These are phyloP conservation scores for Heterobasidion annosum DNA, from an alignment of 1,284 basidiomycete species.

Conservation along the genomic window DNA sequence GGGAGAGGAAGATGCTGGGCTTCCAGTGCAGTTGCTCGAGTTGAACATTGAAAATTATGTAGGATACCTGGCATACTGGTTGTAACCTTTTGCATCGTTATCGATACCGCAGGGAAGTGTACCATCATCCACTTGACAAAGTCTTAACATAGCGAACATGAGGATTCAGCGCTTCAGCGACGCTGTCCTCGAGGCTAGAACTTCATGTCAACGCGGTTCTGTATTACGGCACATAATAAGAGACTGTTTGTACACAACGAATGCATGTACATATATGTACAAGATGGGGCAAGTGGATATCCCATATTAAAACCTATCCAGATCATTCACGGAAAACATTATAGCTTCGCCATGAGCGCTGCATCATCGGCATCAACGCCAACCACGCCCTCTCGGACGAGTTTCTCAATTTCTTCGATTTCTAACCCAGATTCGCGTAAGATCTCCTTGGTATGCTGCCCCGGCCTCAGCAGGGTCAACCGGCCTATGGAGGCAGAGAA, in stretches of 20 bases:
- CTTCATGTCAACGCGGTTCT: no score
- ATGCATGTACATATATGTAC: no score
- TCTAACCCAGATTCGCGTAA: conserved; percentile 37
- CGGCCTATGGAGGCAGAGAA: conserved; percentile 5
- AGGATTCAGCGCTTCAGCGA: no score
- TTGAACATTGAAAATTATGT: conserved; percentile 23
- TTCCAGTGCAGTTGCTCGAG: conserved; percentile 93
- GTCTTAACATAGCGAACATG: no score
- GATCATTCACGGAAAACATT: background rate
- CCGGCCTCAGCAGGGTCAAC: conserved; percentile 27
- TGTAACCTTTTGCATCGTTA: background rate
- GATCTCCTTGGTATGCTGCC: conserved; percentile 40
- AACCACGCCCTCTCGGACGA: conserved; percentile 35
- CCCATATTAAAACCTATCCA: background rate
- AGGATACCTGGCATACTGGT: background rate
- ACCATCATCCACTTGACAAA: no score
- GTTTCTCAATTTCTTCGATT: conserved; percentile 22
- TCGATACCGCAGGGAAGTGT: no score
- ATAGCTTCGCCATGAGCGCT: background rate
- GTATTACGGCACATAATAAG: no score
- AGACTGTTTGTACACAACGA: no score
- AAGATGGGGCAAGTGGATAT: no score
- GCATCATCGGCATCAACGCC: conserved; percentile 5
- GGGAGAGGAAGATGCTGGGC: conserved; percentile 68
- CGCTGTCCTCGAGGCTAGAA: no score